Percentiles rank a stretch among this genome's conserved stretches.
Evolutionary conservation across 257 asterid species (phyloP).

Genomic region (Pogostemon cablin): DNA sequence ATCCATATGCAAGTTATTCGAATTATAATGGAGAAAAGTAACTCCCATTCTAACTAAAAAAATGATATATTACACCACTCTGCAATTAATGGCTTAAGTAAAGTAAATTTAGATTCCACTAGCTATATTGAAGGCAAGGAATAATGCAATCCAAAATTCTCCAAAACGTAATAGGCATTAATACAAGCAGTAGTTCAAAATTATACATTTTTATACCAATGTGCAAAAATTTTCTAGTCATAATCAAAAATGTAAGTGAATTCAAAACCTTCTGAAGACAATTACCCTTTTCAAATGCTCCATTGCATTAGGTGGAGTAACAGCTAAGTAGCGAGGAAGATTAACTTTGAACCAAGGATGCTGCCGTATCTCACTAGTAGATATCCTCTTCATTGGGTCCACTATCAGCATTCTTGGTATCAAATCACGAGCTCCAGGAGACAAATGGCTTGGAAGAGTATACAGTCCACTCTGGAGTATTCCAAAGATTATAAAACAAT

Average conservation of each 20-base stretch:
- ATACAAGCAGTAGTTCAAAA: neutral
- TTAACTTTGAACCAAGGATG: slow-evolving; percentile 83
- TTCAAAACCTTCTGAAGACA: slow-evolving; percentile 12
- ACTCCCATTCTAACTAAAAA: slow-evolving; percentile 11
- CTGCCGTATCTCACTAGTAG: slow-evolving; percentile 71
- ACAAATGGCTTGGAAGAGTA: slow-evolving; percentile 95
- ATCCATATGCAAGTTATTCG: neutral
- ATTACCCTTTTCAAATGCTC: slow-evolving; percentile 71
- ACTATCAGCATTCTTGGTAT: slow-evolving; percentile 87
- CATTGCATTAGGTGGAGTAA: slow-evolving; percentile 75
- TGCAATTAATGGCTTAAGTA: slow-evolving; percentile 5
- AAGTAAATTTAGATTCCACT: neutral
- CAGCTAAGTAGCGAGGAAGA: slow-evolving; percentile 93
- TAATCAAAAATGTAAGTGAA: neutral
- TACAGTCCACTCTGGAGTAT: slow-evolving; percentile 72
- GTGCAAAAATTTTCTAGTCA: slow-evolving; percentile 16
- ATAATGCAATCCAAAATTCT: slow-evolving; percentile 17
- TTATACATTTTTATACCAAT: slow-evolving; percentile 3
- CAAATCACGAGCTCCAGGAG: slow-evolving; percentile 82
- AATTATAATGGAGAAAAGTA: slow-evolving; percentile 16
- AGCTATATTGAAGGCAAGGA: neutral
- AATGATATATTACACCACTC: slow-evolving; percentile 3
- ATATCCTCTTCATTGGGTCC: slow-evolving; percentile 91
- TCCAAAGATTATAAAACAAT: slow-evolving; percentile 12
- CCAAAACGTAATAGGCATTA: neutral